Evolutionary conservation across 768 basidiomycete species (phyloP).

Genomic region (Suillus tomentosus): DNA sequence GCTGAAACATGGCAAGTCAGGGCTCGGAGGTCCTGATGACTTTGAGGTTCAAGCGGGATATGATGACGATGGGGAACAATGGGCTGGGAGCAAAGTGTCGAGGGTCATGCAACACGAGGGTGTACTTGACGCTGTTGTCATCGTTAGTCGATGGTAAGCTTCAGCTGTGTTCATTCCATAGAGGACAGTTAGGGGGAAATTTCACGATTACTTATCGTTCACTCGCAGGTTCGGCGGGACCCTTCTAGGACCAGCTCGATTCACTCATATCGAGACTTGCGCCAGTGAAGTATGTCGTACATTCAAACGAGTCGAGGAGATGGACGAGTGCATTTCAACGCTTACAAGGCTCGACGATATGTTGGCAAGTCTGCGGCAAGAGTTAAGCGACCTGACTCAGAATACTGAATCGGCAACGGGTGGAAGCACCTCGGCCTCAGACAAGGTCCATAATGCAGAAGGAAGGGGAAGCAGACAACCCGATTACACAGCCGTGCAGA

Average conservation of each 20-base stretch:
- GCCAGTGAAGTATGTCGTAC: slow-evolving; percentile 69
- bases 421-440: neutral
- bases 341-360: slow-evolving; percentile 63
- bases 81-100: slow-evolving; percentile 63
- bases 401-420: neutral
- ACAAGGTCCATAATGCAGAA: neutral
- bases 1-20: slow-evolving; percentile 62
- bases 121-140: slow-evolving; percentile 74
- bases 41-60: slow-evolving; percentile 64
- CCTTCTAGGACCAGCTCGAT: slow-evolving; percentile 73
- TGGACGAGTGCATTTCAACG: slow-evolving; percentile 59
- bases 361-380: slow-evolving; percentile 54
- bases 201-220: neutral
- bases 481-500: slow-evolving; percentile 48
- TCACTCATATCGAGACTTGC: slow-evolving; percentile 78
- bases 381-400: slow-evolving; percentile 28
- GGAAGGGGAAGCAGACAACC: slow-evolving; percentile 30
- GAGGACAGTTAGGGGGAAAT: neutral
- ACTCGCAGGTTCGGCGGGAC: slow-evolving; percentile 74
- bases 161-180: neutral
- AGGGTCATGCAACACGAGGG: slow-evolving; percentile 70
- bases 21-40: slow-evolving; percentile 72
- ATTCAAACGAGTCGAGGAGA: slow-evolving; percentile 68
- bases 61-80: slow-evolving; percentile 80
- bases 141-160: slow-evolving; percentile 76